A percentile compares a stretch with the other conserved stretches of the same genome.
Conservation (phyloP, 2,329 filamentous ascomycete genomes). For the Colletotrichum salicis region DNA sequence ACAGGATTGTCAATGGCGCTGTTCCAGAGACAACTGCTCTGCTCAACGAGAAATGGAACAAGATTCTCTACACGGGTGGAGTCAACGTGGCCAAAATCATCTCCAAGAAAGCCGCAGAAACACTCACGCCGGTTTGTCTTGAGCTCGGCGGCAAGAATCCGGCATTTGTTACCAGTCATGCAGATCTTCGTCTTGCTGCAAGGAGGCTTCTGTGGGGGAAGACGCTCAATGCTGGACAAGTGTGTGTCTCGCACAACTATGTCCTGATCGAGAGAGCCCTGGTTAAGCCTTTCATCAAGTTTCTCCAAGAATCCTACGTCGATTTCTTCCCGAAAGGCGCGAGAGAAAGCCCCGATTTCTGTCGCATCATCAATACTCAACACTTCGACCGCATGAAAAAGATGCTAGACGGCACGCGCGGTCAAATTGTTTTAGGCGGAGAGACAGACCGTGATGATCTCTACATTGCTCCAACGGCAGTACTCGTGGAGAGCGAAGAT, state of each 20-base stretch:
- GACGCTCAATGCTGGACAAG: conserved; percentile 84
- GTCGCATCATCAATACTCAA: conserved; percentile 80
- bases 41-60: conserved; percentile 92
- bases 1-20: conserved; percentile 81
- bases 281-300: conserved; percentile 76
- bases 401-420: conserved; percentile 84
- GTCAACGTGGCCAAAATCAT: conserved; percentile 86
- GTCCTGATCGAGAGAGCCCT: conserved; percentile 82
- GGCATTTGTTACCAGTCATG: conserved; percentile 87
- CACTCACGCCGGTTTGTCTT: conserved; percentile 86
- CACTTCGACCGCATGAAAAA: conserved; percentile 87
- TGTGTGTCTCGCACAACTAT: conserved; percentile 95
- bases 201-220: conserved; percentile 91
- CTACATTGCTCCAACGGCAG: conserved; percentile 90
- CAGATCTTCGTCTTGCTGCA: conserved; percentile 83
- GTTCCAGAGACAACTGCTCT: conserved; percentile 83
- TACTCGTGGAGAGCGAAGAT: conserved; percentile 74
- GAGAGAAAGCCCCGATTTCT: conserved; percentile 79
- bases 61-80: conserved; percentile 96
- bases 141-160: conserved; percentile 95
- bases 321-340: conserved; percentile 88
- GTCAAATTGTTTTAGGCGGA: conserved; percentile 89
- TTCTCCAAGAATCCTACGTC: conserved; percentile 76
- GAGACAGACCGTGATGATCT: conserved; percentile 81
- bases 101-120: conserved; percentile 87